Conservation (phyloP, 768 basidiomycete genomes). For the Hericium erinaceus region DNA sequence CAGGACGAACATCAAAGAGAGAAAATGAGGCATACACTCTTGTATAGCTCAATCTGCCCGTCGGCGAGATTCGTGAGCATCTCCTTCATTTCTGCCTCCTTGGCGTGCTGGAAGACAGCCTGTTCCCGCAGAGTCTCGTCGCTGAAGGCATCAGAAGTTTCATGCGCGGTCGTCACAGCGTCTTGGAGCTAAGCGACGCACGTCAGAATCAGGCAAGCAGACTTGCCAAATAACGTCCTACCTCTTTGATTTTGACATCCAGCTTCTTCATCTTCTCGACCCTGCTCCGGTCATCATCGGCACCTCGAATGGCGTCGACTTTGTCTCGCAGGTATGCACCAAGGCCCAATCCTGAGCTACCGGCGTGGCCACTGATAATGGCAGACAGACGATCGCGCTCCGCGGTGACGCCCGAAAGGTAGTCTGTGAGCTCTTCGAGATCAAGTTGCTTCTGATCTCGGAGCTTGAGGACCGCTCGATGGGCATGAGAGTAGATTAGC, state of each 20-base stretch:
- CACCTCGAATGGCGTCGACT: slow-evolving; percentile 85
- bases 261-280: slow-evolving; percentile 92
- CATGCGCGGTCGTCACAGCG: slow-evolving; percentile 89
- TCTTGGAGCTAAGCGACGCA: slow-evolving; percentile 70
- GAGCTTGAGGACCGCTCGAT: slow-evolving; percentile 88
- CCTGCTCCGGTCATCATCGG: slow-evolving; percentile 86
- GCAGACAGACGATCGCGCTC: slow-evolving; percentile 92
- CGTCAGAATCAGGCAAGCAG: not conserved
- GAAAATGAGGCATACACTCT: slow-evolving; percentile 42
- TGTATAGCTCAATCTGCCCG: slow-evolving; percentile 93
- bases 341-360: slow-evolving; percentile 74
- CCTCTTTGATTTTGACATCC: slow-evolving; percentile 94
- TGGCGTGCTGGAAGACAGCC: slow-evolving; percentile 78
- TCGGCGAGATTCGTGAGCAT: slow-evolving; percentile 84
- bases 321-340: slow-evolving; percentile 87
- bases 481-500: slow-evolving; percentile 87
- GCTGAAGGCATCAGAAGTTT: slow-evolving; percentile 94
- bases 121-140: slow-evolving; percentile 92
- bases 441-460: slow-evolving; percentile 98
- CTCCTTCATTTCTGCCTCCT: slow-evolving; percentile 96
- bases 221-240: slow-evolving; percentile 22
- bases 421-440: slow-evolving; percentile 94
- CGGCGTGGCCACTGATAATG: slow-evolving; percentile 81
- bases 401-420: slow-evolving; percentile 83
- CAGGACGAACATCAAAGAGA: not conserved